Evolutionary conservation across 2,329 filamentous ascomycete species (phyloP).

Genomic region (Trichoderma polysporum): DNA sequence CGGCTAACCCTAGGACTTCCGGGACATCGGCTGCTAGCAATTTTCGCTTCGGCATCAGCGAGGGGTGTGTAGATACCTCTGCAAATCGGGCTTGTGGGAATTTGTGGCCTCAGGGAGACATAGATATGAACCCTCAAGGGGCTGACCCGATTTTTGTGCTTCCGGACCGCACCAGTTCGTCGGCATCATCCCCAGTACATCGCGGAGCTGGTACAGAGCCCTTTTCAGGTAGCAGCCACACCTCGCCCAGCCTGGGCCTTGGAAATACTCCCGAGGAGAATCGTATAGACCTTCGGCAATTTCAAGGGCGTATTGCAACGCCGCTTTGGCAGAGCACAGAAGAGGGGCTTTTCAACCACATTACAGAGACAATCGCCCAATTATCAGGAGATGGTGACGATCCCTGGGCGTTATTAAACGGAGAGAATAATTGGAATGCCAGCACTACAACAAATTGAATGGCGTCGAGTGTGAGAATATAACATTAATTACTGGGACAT

Average conservation of each 20-base stretch:
- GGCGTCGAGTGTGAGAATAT: not conserved
- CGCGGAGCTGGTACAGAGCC: constrained; percentile 27
- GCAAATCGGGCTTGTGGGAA: not conserved
- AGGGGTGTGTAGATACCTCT: not conserved
- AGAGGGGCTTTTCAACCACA: constrained; percentile 32
- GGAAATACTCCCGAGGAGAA: constrained; percentile 41
- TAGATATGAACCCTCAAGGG: not conserved
- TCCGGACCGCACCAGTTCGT: constrained; percentile 37
- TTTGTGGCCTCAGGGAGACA: not conserved
- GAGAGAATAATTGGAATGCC: constrained; percentile 30
- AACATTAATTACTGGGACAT: not conserved
- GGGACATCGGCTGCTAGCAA: not conserved
- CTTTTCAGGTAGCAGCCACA: constrained; percentile 32
- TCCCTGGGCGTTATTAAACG: constrained; percentile 34
- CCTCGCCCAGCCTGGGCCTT: constrained; percentile 34
- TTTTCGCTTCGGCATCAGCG: not conserved
- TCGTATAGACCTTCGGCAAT: constrained; percentile 34
- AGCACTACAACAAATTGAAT: constrained; percentile 6
- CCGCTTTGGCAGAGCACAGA: constrained; percentile 36
- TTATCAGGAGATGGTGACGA: constrained; percentile 28
- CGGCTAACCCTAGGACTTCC: not conserved
- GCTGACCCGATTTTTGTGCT: constrained; percentile 24
- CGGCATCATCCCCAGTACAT: constrained; percentile 34
- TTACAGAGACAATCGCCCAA: constrained; percentile 29
- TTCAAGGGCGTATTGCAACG: constrained; percentile 34